Base-by-base conservation (phyloP, 2,329 filamentous ascomycete species). In the Aspergillus persii region DNA sequence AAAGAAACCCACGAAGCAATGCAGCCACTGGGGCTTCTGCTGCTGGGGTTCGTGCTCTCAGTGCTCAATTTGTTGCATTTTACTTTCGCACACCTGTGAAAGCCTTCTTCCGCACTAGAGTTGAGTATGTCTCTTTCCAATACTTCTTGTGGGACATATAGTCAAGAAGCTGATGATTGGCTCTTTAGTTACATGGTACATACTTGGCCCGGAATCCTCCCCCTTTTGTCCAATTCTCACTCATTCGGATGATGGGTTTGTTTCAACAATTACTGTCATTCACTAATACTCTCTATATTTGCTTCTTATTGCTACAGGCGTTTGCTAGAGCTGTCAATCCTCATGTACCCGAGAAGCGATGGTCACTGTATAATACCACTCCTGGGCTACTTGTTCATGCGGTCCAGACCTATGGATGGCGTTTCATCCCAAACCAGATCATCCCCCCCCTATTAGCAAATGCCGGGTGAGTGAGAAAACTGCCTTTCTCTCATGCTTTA, bases 71-170 rank as follows among this genome's bases (percentile, higher is more conserved):
- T 68, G 84, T 96, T 56, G 89, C 92, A 27, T 96, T 96, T 69
- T 97, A 96, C 78, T 97, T 96, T 72, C 84, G 92, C 58, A 91
- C 92, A 0, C 93, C 93, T 0, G 90, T 92, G 55, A 96, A 96
- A 77, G 90, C 92, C 15, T 97, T 97, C 73, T 96, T 97, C 77
- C 86, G 91, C 61, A 93, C 91, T 1, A 82, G 93, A 59, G 92
- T 97, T 63, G 93, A 97, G 79, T 96, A 92, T 72, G 82, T 15
- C 57, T 48, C 9, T n/a, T 27, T 18, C 47, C 46, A 46, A 23
- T n/a, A 8, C n/a, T 27, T 23, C 52, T 27, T 4, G 18, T 47
- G 18, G 18, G 44, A 12, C 26, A 56, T n/a, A 29, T 27, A 47
- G 46, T 36, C 44, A 15, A 29, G 56, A 57, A 58, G 50, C 62